These are phyloP conservation scores for Aegilops longissima DNA, from an alignment of 176 grass and related monocot genomes.

Conservation along the genomic window DNA sequence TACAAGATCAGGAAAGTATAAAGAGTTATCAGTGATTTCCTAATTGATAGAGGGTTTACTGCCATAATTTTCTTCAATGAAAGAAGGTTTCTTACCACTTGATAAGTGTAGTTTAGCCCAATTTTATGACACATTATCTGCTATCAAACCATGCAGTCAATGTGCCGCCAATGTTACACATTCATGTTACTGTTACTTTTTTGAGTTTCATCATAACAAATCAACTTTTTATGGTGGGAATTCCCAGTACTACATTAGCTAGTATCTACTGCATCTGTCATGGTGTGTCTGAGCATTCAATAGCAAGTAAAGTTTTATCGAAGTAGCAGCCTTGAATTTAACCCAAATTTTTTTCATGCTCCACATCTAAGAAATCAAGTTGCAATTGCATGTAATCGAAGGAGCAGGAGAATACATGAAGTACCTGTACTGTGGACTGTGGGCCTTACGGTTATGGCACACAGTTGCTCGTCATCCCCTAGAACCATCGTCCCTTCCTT, in stretches of 20 bases:
- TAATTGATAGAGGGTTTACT: not conserved
- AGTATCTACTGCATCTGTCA: not conserved
- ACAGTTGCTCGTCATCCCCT: constrained; percentile 33
- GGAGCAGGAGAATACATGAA: constrained; percentile 23
- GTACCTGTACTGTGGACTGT: constrained; percentile 33
- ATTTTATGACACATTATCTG: not conserved
- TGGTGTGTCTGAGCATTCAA: not conserved
- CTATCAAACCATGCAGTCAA: not conserved
- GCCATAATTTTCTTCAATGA: not conserved
- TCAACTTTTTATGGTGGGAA: constrained; percentile 2
- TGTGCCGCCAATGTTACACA: constrained; percentile 6
- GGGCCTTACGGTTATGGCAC: constrained; percentile 29
- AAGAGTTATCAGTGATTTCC: not conserved
- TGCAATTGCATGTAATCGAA: constrained; percentile 11
- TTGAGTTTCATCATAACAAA: not conserved
- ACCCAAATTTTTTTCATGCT: not conserved
- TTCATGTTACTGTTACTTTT: constrained; percentile 4
- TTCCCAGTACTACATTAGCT: not conserved
- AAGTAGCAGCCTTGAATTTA: not conserved
- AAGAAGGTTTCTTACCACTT: constrained; percentile 3
- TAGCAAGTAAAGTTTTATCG: not conserved
- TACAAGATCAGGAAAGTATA: not conserved
- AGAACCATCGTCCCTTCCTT: constrained; percentile 80
- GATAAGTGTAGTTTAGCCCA: constrained; percentile 11
- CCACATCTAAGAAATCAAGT: not conserved